Evolutionary conservation across 2,329 filamentous ascomycete species (phyloP), one percentile per base, ranked within the genome.

Genomic region (Nemania abortiva): DNA sequence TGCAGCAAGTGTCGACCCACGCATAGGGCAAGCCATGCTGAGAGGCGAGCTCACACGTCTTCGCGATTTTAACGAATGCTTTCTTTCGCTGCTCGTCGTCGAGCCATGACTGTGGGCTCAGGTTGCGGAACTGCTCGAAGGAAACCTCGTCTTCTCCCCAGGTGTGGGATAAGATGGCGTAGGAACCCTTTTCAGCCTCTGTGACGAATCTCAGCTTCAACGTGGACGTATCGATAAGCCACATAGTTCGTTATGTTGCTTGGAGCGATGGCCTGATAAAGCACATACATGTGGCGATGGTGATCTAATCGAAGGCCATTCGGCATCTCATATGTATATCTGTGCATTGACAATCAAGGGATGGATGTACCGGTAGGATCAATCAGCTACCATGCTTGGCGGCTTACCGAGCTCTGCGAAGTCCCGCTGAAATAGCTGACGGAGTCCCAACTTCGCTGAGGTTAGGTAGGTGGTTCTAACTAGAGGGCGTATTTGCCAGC

Each of bases 1-100:
- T 68, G 59, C 65, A 68, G 37, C 65, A 68, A 15, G 65, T 68
- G 61, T 68, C 65, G 4, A 68, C 50, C 65, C 65, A 68, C 10
- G 54, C 60, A 57, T 68, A 64, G 6, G 58, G 50, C 13, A 63
- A 37, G 20, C 60, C 60, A 31, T 31, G 9, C 54, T 60, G 20
- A 24, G 42, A 37, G 22, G 65, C 59, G 34, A 63, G 29, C 10
- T 53, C 11, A 13, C 57, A 61, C 13, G 64, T 66, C 42, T 53
- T 55, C 13, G 5, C 29, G 6, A 62, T 60, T 6, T 63, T 68
- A 47, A 2, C 31, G 24, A 64, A 42, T 1, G 18, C 39, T 24
- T 20, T 34, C 20, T 37, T 20, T 11, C 49, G n/a, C 18, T 5
- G 20, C 13, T 20, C 37, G 15, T 42, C 3, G 5, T 57, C 31